Base-by-base conservation (phyloP, 192 early-diverging fungal species). In the Backusella tarrabulga region DNA sequence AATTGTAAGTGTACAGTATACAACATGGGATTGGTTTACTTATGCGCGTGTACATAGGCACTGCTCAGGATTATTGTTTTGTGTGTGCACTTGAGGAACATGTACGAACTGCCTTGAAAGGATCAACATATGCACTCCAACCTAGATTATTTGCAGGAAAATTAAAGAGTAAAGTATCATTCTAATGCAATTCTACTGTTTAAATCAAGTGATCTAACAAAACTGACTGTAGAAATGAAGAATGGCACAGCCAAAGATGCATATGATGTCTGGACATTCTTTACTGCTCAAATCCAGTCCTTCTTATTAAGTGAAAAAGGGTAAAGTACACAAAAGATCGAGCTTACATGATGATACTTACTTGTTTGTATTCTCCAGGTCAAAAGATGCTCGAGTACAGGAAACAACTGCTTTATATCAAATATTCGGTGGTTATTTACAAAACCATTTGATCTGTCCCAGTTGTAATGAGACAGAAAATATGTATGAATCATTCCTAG, bases 381-480 rank as follows among this genome's bases (percentile, higher is more conserved):
- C 89, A 85, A 79, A 91, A 34, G 93, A 94, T 75, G 80, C 89
- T 7, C 88, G 89, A 38, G 87, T 92, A 76, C 91, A 93, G 74
- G 92, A 92, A 81, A 92, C 94, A 12, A 92, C 94, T 9, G 82
- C 93, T n/a, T 78, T 93, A 17, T 90, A 94, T 78, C 92, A 92
- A 71, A 87, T 95, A 8, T 96, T 95, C 90, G 93, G 92, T 75
- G 95, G 95, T 0, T 94, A 92, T 73, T 77, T 95, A 54, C 94
- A 93, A 74, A 92, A 90, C 76, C 89, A 92, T 70, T 87, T 96
- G 74, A 88, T 84, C 60, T 97, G 96, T 77, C 72, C 87, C 29
- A 77, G 78, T n/a, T 97, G 96, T 83, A 85, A 89, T 21, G 67
- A 86, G 70, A 85, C 88, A 66, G 93, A 95, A 50, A 90, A 92